phyloP scores from a whole-genome alignment of 257 asterid genomes.

The Salvia hispanica region DNA sequence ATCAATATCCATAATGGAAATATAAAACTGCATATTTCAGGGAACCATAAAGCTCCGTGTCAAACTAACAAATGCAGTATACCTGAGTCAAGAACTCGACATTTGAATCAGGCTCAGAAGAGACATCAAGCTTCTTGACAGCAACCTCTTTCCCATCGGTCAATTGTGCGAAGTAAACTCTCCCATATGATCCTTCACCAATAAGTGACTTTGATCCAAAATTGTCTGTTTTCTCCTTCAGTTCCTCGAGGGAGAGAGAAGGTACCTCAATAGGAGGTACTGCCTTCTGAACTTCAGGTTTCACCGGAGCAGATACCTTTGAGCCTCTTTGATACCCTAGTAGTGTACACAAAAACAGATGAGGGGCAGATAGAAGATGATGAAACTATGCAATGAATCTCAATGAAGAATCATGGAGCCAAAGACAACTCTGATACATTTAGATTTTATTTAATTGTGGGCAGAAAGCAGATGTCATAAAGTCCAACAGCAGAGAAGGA shows the following conservation, averaged over 20 bases:
- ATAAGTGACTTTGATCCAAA: constrained; percentile 83
- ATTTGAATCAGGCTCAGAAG: constrained; percentile 91
- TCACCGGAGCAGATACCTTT: constrained; percentile 64
- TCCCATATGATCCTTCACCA: constrained; percentile 94
- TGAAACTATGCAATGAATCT: constrained; percentile 10
- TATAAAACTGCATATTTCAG: constrained; percentile 17
- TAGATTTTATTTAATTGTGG: neutral
- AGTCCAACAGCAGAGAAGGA: neutral
- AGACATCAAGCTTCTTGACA: constrained; percentile 91
- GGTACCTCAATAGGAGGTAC: constrained; percentile 85
- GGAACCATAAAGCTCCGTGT: constrained; percentile 4
- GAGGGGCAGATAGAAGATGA: constrained; percentile 15
- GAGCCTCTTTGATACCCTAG: constrained; percentile 67
- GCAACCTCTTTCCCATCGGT: constrained; percentile 79
- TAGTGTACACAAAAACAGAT: constrained; percentile 25
- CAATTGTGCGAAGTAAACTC: constrained; percentile 77
- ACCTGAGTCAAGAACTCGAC: constrained; percentile 90
- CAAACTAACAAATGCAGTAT: constrained; percentile 17
- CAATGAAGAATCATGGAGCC: neutral
- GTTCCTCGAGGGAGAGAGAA: constrained; percentile 66
- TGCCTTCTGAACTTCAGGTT: constrained; percentile 64
- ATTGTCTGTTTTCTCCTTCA: constrained; percentile 82
- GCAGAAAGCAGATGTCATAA: constrained; percentile 12
- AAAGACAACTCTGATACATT: constrained; percentile 16
- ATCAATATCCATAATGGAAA: constrained; percentile 30